phyloP scores from a whole-genome alignment of 176 grass and related monocot genomes.

The Cymbopogon citratus region DNA sequence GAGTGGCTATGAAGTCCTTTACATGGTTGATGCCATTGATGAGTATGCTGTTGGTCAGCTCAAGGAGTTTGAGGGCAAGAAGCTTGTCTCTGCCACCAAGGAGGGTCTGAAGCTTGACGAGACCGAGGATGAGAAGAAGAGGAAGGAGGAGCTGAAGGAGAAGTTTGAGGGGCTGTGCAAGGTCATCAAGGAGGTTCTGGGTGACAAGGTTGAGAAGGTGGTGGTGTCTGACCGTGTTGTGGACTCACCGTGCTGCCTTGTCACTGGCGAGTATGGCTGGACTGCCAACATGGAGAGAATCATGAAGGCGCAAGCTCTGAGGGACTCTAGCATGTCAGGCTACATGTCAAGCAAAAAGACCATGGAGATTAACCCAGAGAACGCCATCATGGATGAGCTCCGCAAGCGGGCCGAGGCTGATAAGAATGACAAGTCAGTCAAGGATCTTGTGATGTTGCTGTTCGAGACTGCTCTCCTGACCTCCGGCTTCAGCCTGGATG shows the following conservation, averaged over 20 bases:
- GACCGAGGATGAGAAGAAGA: conserved; percentile 84
- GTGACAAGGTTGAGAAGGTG: conserved; percentile 90
- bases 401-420: conserved; percentile 72
- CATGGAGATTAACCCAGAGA: conserved; percentile 94
- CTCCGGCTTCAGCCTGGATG: conserved; percentile 81
- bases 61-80: conserved; percentile 97
- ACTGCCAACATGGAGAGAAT: conserved; percentile 97
- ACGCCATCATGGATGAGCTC: conserved; percentile 85
- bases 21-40: conserved; percentile 84
- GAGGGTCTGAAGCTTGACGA: conserved; percentile 91
- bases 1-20: conserved; percentile 81
- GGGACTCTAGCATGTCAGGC: conserved; percentile 77
- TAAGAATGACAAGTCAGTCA: conserved; percentile 92
- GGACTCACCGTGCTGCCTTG: conserved; percentile 85
- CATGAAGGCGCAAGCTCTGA: conserved; percentile 89
- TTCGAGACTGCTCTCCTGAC: conserved; percentile 82
- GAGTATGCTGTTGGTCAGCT: conserved; percentile 86
- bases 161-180: conserved; percentile 90
- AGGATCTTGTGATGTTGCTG: conserved; percentile 76
- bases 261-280: conserved; percentile 92
- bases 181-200: conserved; percentile 89
- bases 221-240: conserved; percentile 82
- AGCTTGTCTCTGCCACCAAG: conserved; percentile 87
- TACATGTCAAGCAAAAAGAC: conserved; percentile 97
- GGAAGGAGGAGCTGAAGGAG: conserved; percentile 68